Percentiles rank a stretch among this genome's conserved stretches.
Evolutionary conservation across 2,329 filamentous ascomycete species (phyloP).

Genomic region (Alternaria viburni): DNA sequence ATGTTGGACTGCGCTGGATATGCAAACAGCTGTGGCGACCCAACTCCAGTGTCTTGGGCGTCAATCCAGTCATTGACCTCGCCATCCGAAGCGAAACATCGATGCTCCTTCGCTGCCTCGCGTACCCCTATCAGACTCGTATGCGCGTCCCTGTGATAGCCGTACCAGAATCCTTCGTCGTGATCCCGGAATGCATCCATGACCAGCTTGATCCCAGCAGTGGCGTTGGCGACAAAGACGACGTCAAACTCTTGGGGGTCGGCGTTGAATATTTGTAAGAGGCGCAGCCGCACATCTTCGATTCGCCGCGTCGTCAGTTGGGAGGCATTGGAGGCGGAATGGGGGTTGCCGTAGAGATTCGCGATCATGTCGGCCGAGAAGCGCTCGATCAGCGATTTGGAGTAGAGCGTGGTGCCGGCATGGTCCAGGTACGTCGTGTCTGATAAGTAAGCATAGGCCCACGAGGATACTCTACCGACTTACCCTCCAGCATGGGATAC

Average conservation of each 20-base stretch:
- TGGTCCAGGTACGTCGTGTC: conserved; percentile 87
- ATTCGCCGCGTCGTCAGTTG: conserved; percentile 76
- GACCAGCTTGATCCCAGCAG: conserved; percentile 86
- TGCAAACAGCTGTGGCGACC: conserved; percentile 66
- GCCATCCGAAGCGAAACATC: conserved; percentile 69
- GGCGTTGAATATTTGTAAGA: conserved; percentile 80
- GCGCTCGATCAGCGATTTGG: conserved; percentile 78
- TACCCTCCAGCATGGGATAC: conserved; percentile 74
- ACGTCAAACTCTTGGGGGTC: conserved; percentile 83
- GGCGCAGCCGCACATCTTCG: conserved; percentile 74
- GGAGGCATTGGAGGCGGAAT: conserved; percentile 83
- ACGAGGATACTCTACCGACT: background rate
- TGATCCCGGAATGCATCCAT: conserved; percentile 75
- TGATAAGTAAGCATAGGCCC: conserved; percentile 44
- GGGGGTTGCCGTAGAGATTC: conserved; percentile 87
- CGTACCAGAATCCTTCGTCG: conserved; percentile 77
- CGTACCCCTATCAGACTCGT: conserved; percentile 85
- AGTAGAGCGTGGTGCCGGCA: conserved; percentile 86
- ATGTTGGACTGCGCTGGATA: conserved; percentile 94
- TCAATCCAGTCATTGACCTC: conserved; percentile 71
- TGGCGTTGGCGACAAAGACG: conserved; percentile 91
- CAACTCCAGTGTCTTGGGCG: conserved; percentile 21
- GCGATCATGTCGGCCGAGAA: conserved; percentile 81
- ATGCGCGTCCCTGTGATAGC: conserved; percentile 83
- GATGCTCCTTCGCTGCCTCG: conserved; percentile 67